Evolutionary conservation across 768 basidiomycete species (phyloP).

Genomic region (Trametes gibbosa): DNA sequence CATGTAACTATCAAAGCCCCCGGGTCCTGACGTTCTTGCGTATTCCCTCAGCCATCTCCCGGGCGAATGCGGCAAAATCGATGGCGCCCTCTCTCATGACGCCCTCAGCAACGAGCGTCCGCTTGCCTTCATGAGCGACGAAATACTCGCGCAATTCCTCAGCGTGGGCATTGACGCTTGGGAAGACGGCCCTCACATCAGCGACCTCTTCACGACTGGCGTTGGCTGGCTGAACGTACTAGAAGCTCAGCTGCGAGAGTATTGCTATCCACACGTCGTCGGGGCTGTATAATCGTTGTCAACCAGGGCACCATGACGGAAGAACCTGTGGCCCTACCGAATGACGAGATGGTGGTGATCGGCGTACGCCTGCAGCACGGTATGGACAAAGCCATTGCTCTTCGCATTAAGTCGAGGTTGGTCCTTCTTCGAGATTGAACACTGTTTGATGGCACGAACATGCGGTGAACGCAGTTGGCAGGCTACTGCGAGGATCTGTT

Average conservation of each 20-base stretch:
- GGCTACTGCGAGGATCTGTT: background rate
- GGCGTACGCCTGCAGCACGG: conserved; percentile 3
- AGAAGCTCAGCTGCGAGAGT: conserved; percentile 36
- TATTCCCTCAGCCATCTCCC: conserved; percentile 27
- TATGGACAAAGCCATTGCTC: background rate
- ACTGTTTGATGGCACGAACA: background rate
- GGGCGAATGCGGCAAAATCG: conserved; percentile 33
- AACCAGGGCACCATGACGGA: background rate
- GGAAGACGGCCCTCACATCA: background rate
- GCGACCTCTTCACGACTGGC: background rate
- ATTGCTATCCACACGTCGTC: conserved; percentile 51
- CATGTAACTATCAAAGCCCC: background rate
- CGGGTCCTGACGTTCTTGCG: conserved; percentile 13
- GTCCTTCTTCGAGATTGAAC: background rate
- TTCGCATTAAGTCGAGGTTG: background rate
- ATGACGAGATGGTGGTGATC: conserved; percentile 1
- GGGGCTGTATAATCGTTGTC: conserved; percentile 36
- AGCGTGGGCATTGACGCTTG: conserved; percentile 28
- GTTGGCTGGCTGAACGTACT: background rate
- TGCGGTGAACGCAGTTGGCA: background rate
- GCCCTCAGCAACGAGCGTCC: conserved; percentile 27
- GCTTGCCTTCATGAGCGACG: conserved; percentile 35
- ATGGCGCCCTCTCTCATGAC: conserved; percentile 23
- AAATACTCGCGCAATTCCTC: conserved; percentile 35
- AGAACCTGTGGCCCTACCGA: background rate